Evolutionary conservation across 352 stramenopile species (phyloP).

Genomic region (Paralagenidium karlingii): DNA sequence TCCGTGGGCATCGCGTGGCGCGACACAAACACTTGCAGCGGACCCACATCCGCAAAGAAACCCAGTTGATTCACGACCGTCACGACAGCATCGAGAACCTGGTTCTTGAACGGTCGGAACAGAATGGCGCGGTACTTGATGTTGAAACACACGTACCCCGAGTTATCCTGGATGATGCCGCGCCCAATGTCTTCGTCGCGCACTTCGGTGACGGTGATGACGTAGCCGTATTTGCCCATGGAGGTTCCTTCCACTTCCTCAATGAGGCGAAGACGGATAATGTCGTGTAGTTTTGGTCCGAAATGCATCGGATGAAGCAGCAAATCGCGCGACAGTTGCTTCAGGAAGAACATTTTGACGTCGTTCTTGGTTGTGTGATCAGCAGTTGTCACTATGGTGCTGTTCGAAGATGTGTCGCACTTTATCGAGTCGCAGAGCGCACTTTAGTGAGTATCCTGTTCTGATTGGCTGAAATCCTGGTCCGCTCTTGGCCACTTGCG

Average conservation of each 20-base stretch:
- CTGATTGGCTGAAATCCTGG: too few relatives aligned
- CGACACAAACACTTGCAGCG: conserved; percentile 95
- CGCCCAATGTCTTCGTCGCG: conserved; percentile 93
- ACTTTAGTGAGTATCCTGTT: too few relatives aligned
- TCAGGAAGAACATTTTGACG: conserved; percentile 75
- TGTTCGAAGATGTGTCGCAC: conserved; percentile 1
- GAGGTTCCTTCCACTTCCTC: conserved; percentile 94
- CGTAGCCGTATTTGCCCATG: conserved; percentile 94
- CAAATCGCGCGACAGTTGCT: conserved; percentile 86
- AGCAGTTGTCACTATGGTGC: neutral
- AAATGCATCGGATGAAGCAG: conserved; percentile 94
- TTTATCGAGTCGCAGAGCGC: too few relatives aligned
- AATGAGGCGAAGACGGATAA: conserved; percentile 92
- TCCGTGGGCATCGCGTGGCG: conserved; percentile 92
- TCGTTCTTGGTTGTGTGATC: neutral
- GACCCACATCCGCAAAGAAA: conserved; percentile 94
- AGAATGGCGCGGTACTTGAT: conserved; percentile 95
- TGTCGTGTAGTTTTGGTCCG: conserved; percentile 91
- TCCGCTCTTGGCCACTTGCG: too few relatives aligned
- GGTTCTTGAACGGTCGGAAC: conserved; percentile 95
- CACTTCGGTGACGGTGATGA: conserved; percentile 95
- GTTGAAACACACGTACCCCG: conserved; percentile 92
- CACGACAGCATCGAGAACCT: conserved; percentile 96
- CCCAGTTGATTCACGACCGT: conserved; percentile 93
- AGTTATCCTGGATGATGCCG: conserved; percentile 97